These are phyloP conservation scores for Bruguiera hainesii DNA, from an alignment of 441 rosid genomes.

Conservation along the genomic window DNA sequence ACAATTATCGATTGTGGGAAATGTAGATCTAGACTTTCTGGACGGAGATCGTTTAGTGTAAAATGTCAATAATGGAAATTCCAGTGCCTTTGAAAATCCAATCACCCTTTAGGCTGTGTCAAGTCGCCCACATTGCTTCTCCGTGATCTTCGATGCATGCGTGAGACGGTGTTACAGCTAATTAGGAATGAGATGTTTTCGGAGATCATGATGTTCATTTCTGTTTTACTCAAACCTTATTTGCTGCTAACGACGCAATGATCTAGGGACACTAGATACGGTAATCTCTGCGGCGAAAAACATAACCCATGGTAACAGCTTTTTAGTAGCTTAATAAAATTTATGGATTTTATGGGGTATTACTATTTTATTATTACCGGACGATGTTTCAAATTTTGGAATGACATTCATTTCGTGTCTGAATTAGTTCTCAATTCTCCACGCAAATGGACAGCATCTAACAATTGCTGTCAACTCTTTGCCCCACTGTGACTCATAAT, in stretches of 20 bases:
- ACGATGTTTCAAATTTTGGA: too few relatives aligned
- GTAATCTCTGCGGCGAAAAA: neutral
- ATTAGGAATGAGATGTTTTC: neutral
- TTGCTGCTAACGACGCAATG: too few relatives aligned
- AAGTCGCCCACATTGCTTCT: too few relatives aligned
- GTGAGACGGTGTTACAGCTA: neutral
- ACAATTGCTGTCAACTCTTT: neutral
- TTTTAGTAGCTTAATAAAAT: neutral
- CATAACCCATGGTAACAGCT: neutral
- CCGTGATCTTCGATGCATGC: neutral
- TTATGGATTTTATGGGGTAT: conserved; percentile 16
- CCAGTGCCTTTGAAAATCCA: too few relatives aligned
- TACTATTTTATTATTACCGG: neutral
- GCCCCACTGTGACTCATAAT: neutral
- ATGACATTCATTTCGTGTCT: too few relatives aligned
- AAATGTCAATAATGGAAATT: too few relatives aligned
- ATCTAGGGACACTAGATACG: neutral
- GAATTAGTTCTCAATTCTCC: neutral
- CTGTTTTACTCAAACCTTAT: too few relatives aligned
- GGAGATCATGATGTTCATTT: too few relatives aligned
- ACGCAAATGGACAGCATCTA: neutral
- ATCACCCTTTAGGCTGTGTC: too few relatives aligned
- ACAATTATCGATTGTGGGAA: too few relatives aligned
- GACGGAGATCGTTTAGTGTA: too few relatives aligned
- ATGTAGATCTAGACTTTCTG: too few relatives aligned